Conservation (phyloP, 495 filamentous ascomycete genomes). For the Neurospora terricola region DNA sequence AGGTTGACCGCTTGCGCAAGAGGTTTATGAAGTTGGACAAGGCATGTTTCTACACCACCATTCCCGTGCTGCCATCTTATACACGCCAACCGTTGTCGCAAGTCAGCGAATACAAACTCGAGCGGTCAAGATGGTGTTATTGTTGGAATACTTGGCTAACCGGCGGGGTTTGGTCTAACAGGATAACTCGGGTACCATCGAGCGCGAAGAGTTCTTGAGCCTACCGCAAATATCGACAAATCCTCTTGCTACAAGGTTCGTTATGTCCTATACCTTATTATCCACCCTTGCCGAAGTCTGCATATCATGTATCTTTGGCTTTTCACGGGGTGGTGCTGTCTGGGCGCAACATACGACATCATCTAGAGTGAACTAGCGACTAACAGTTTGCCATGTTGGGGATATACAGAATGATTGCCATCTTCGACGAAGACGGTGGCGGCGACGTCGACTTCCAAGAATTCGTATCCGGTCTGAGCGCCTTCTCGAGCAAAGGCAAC, state of each 20-base stretch:
- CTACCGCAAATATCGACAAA: constrained; percentile 97
- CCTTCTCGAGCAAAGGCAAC: constrained; percentile 95
- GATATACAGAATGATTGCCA: constrained; percentile 80
- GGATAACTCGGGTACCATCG: constrained; percentile 97
- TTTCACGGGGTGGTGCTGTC: background rate
- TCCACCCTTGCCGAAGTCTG: background rate
- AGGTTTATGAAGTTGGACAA: constrained; percentile 99
- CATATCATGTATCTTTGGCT: background rate
- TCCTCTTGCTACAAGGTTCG: constrained; percentile 84
- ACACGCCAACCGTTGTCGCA: background rate
- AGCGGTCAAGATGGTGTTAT: background rate
- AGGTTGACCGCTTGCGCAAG: constrained; percentile 90
- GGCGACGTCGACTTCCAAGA: constrained; percentile 99
- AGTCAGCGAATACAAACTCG: background rate
- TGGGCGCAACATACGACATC: background rate
- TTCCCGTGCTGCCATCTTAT: background rate
- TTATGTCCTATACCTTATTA: background rate
- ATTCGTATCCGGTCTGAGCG: constrained; percentile 90
- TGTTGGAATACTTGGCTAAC: background rate
- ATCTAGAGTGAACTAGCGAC: background rate
- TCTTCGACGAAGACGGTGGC: constrained; percentile 98
- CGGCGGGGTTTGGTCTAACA: constrained; percentile 22
- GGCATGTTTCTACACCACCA: constrained; percentile 36
- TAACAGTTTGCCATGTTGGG: background rate
- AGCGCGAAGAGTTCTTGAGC: constrained; percentile 96